Conservation (phyloP, 345 rosid genomes). For the Laguncularia racemosa region DNA sequence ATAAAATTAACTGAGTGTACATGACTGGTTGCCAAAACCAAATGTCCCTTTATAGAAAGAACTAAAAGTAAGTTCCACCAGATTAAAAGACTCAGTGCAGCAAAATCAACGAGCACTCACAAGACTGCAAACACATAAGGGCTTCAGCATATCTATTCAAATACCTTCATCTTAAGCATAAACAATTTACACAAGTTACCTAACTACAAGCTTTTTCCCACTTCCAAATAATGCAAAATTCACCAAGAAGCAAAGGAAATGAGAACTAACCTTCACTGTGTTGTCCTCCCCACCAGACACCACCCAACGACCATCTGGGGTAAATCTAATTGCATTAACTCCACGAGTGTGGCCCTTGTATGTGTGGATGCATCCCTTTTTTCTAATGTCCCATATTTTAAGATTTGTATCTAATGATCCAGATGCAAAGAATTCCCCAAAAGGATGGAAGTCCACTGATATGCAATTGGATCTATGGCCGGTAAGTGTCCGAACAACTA, state of each 20-base stretch:
- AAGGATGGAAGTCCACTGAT: constrained; percentile 95
- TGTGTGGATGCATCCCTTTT: constrained; percentile 96
- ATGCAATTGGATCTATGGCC: constrained; percentile 98
- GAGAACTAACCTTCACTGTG: constrained; percentile 65
- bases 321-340: constrained; percentile 89
- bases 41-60: no score
- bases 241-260: background rate
- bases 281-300: constrained; percentile 99
- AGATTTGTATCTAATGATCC: constrained; percentile 97
- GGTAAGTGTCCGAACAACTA: constrained; percentile 91
- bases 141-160: no score
- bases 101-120: no score
- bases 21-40: no score
- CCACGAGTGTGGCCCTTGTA: constrained; percentile 99
- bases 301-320: constrained; percentile 99
- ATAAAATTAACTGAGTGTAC: no score
- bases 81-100: no score
- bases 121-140: no score
- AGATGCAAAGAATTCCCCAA: constrained; percentile 98
- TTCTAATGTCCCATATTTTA: constrained; percentile 98
- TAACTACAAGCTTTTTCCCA: no score
- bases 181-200: no score
- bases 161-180: no score
- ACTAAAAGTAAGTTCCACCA: no score
- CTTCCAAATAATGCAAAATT: background rate